Evolutionary conservation across 768 basidiomycete genomes (phyloP), one percentile per base, ranked within the genome.

Genomic region (Lyophyllum decastes): DNA sequence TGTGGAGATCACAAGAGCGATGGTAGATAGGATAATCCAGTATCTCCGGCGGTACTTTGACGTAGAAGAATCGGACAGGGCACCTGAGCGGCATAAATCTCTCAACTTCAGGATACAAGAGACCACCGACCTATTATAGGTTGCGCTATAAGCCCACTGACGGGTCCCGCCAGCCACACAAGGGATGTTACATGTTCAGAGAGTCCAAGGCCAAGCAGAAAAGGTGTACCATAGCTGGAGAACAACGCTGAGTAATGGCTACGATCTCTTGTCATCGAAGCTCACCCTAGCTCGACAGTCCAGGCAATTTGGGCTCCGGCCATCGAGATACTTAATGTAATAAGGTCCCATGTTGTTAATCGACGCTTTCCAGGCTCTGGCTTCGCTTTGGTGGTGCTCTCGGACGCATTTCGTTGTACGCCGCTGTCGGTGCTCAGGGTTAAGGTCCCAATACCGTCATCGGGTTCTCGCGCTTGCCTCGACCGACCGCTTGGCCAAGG

Each of bases 141-240:
- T 70, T 99, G 97, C 4, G 95, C 95, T 50, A 99, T 78, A 46
- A 99, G 79, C 16, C 97, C 97, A 60, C 92, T 94, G 59, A 99
- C 93, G 4, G 97, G 97, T 10, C 96, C 92, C 55, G 91, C 92
- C 38, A 93, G 81, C 97, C 97, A 99, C 34, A 99, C 96, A 8
- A 98, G 82, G 53, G 92, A 90, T 0, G 97, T 98, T 16, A 95
- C 77, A 68, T 93, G 88, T 68, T 95, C 95, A 0, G 94, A 88
- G 25, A 98, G 73, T 51, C 82, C 82, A 41, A 83, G 75, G 19
- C 64, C 64, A 14, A 96, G 80, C 38, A 98, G 78, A 71, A 97
- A 97, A 1, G 96, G 96, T 4, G 96, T 98, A 35, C 96, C 96
- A 66, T 96, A 97, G 70, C 96, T 97, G 64, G 51, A 50, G 57